Percentiles rank a stretch among this genome's conserved stretches.
These are phyloP conservation scores for Hymenochaete sp. DNA, from an alignment of 1,284 basidiomycete genomes.

Conservation along the genomic window DNA sequence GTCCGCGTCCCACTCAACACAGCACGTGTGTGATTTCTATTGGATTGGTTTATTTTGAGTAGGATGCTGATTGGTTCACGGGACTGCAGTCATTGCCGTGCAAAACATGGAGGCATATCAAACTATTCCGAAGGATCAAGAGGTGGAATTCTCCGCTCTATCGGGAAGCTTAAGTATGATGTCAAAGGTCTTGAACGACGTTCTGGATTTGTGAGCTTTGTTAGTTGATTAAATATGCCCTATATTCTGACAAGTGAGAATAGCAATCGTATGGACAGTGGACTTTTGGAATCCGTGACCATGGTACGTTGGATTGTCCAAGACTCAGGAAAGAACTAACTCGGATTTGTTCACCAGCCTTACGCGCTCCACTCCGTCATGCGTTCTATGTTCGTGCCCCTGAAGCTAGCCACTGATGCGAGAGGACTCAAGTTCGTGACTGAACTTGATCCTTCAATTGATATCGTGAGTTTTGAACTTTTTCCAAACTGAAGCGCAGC, in stretches of 20 bases:
- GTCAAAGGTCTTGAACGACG: conserved; percentile 24
- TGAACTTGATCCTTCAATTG: conserved; percentile 67
- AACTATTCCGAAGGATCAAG: conserved; percentile 25
- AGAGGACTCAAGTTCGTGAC: conserved; percentile 61
- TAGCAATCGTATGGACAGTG: conserved; percentile 67
- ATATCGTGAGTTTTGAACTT: conserved; percentile 38
- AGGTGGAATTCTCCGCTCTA: conserved; percentile 34
- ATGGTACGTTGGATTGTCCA: conserved; percentile 30
- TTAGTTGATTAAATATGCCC: neutral
- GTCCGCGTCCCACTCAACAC: conserved; percentile 90
- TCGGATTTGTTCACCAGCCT: conserved; percentile 35
- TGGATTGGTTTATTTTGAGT: neutral
- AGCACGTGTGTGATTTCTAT: conserved; percentile 49
- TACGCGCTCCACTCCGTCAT: conserved; percentile 82
- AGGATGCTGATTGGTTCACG: neutral
- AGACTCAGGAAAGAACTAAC: conserved; percentile 11
- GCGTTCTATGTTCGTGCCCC: conserved; percentile 68
- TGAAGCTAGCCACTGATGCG: conserved; percentile 67
- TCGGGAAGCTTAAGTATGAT: conserved; percentile 42
- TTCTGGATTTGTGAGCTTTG: conserved; percentile 2
- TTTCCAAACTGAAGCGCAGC: neutral
- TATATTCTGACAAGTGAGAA: neutral
- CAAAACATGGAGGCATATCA: conserved; percentile 38
- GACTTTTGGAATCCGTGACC: conserved; percentile 64
- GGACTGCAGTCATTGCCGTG: conserved; percentile 30